Evolutionary conservation across 495 filamentous ascomycete genomes (phyloP).

Genomic region (Aspergillus biplanus): DNA sequence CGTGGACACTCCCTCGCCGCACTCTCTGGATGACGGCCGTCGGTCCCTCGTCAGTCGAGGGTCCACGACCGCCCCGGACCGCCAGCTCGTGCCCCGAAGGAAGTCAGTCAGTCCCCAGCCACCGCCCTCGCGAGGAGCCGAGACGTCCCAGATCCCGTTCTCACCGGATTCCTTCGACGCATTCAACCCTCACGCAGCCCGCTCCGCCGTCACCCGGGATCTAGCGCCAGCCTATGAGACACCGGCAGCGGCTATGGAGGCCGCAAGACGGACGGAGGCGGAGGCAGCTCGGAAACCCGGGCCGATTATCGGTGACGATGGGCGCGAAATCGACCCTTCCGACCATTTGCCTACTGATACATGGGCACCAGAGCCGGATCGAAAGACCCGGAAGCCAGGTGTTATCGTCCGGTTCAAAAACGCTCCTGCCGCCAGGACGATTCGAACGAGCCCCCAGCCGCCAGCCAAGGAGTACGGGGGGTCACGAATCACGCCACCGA

Average conservation of each 20-base stretch:
- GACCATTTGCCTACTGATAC: constrained; percentile 90
- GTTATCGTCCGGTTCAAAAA: constrained; percentile 57
- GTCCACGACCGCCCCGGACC: constrained; percentile 18
- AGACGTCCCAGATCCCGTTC: constrained; percentile 72
- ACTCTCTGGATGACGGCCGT: constrained; percentile 30
- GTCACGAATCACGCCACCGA: neutral
- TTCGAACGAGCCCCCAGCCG: neutral
- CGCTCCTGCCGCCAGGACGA: constrained; percentile 33
- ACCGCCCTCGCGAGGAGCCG: constrained; percentile 15
- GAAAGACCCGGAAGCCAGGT: constrained; percentile 65
- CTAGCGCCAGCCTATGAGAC: constrained; percentile 46
- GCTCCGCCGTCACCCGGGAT: constrained; percentile 34
- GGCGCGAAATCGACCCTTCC: constrained; percentile 85
- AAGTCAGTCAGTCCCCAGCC: constrained; percentile 9
- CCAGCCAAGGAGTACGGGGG: constrained; percentile 12
- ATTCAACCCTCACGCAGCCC: constrained; percentile 48
- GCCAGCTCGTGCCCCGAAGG: constrained; percentile 18
- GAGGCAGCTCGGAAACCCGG: constrained; percentile 42
- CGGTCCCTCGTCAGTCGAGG: constrained; percentile 14
- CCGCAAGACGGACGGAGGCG: constrained; percentile 38
- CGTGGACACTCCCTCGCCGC: constrained; percentile 43
- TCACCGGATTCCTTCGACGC: constrained; percentile 77
- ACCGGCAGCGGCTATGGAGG: constrained; percentile 46
- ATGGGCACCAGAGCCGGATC: constrained; percentile 93
- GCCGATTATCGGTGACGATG: constrained; percentile 79